Evolutionary conservation across 2,329 filamentous ascomycete species (phyloP), one percentile per base, ranked within the genome.

Genomic region (Pyricularia sp.): DNA sequence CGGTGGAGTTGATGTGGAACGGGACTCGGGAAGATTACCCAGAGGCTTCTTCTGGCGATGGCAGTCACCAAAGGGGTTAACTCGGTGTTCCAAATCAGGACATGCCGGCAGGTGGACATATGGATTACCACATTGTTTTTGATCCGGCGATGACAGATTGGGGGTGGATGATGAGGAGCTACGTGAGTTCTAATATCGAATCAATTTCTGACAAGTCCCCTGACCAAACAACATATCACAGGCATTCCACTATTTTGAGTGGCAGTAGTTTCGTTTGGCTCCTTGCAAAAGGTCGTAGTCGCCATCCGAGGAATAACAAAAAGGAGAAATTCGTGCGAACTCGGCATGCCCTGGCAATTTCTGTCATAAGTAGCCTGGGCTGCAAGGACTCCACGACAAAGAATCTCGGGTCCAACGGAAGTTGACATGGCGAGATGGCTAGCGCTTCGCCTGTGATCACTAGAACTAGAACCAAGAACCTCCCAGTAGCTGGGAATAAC

Each of bases 161-260:
- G 23, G 23, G 14, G 12, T 28, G 25, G 25, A 26, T 20, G 25
- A 26, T 28, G 25, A 11, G 25, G 25, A 28, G 59, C 28, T 63
- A 63, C 59, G 59, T 63, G 59, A 63, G 59, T 63, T 63, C 59
- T 63, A 28, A 63, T 63, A 63, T 63, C 59, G 25, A 30, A 63
- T 63, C 59, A 63, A 63, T 28, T 26, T n/a, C 59, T 26, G 59
- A 20, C 17, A 63, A 63, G 14, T 20, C 59, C 59, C 59, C 59
- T 63, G 59, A 63, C 58, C 59, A 63, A 26, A 26, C 25, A 7
- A 63, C 25, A 63, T 63, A 26, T 63, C 28, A 28, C 26, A 63
- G 59, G 59, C 14, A 28, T 28, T 63, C 28, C 25, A 28, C 59
- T 20, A 63, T 63, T 26, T 26, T 7, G 11, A 63, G 25, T 63